A percentile compares a stretch with the other conserved stretches of the same genome.
Evolutionary conservation across 2,329 filamentous ascomycete species (phyloP).

Genomic region (Blumeriella jaapii): DNA sequence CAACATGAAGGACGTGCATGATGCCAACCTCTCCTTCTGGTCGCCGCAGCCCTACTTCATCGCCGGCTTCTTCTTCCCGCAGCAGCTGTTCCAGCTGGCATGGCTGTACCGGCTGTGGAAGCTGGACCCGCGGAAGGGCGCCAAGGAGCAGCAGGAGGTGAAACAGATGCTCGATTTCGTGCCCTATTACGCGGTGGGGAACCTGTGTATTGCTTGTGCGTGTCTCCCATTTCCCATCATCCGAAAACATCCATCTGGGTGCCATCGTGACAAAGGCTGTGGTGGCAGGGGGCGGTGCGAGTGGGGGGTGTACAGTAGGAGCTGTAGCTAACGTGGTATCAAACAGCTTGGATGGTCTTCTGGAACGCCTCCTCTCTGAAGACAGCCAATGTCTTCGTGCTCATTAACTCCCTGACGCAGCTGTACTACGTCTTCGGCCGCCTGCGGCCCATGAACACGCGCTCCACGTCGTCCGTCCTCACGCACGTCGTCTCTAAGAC

Average conservation of each 20-base stretch:
- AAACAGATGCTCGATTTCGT: constrained; percentile 41
- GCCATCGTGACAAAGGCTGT: background rate
- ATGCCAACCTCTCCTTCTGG: constrained; percentile 46
- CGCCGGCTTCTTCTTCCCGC: constrained; percentile 48
- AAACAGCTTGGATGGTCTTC: constrained; percentile 49
- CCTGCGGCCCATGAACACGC: constrained; percentile 38
- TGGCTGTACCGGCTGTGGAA: constrained; percentile 47
- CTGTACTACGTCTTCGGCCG: constrained; percentile 40
- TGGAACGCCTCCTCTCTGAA: constrained; percentile 43
- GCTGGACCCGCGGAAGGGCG: constrained; percentile 31
- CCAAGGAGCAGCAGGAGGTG: constrained; percentile 31
- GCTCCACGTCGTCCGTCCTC: constrained; percentile 39
- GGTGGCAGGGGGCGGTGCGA: no score
- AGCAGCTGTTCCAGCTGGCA: constrained; percentile 45
- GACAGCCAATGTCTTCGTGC: constrained; percentile 42
- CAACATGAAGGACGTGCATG: constrained; percentile 48
- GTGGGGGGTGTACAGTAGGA: no score
- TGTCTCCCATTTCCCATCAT: constrained; percentile 5
- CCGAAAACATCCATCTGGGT: background rate
- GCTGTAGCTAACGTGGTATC: background rate
- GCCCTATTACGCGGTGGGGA: constrained; percentile 44
- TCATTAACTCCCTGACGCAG: constrained; percentile 43
- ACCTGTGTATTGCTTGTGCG: constrained; percentile 46
- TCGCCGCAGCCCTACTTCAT: constrained; percentile 47
- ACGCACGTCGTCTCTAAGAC: constrained; percentile 48